Percentiles rank a stretch among this genome's conserved stretches.
Evolutionary conservation across 2,329 filamentous ascomycete genomes (phyloP).

Genomic region (Fusarium newnesense): DNA sequence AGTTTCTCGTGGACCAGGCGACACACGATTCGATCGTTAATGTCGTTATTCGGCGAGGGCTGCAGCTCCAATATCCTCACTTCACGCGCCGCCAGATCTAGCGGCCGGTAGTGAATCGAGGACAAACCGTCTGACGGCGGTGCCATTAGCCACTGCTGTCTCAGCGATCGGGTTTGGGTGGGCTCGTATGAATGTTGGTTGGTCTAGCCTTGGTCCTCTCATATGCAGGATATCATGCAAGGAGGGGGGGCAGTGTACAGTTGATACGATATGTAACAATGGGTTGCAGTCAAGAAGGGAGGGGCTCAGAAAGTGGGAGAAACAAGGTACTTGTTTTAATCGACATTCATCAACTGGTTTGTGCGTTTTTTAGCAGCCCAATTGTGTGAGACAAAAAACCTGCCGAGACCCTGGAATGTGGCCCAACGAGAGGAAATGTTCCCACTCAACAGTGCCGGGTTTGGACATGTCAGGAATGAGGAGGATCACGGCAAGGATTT

Average conservation of each 20-base stretch:
- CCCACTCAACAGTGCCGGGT: constrained; percentile 20
- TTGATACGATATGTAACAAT: background rate
- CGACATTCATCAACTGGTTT: background rate
- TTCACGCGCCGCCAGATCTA: constrained; percentile 25
- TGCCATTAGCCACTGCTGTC: constrained; percentile 20
- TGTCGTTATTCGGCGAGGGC: constrained; percentile 29
- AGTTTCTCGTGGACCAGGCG: constrained; percentile 35
- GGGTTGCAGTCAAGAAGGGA: background rate
- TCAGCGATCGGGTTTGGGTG: background rate
- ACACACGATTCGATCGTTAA: constrained; percentile 35
- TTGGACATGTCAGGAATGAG: constrained; percentile 32
- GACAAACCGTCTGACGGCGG: constrained; percentile 32
- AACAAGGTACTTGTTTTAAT: constrained; percentile 16
- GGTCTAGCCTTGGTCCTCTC: background rate
- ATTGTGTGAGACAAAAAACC: background rate
- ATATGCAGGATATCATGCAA: constrained; percentile 22
- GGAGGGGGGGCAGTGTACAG: background rate
- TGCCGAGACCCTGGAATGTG: constrained; percentile 23
- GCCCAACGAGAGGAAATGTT: background rate
- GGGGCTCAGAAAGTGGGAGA: constrained; percentile 2
- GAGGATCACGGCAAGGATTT: constrained; percentile 15
- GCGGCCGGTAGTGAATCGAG: constrained; percentile 35
- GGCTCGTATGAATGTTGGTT: background rate
- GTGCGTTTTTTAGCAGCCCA: background rate
- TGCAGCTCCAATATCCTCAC: constrained; percentile 38